Conservation (phyloP, 495 filamentous ascomycete species). For the Neurospora terricola region DNA sequence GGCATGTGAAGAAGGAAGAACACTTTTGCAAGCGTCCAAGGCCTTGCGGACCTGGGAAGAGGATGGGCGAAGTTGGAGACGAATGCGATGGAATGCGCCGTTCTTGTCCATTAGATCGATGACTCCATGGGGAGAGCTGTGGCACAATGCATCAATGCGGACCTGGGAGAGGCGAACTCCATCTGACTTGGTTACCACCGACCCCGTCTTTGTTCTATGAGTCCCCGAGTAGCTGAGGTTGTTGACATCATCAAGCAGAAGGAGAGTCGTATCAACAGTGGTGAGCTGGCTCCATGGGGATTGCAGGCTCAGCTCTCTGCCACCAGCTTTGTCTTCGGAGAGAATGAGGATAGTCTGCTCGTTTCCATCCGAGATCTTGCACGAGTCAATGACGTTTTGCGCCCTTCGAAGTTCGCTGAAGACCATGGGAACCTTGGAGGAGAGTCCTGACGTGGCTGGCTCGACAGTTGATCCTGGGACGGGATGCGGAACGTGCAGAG, state of each 20-base stretch:
- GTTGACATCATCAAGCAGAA: slow-evolving; percentile 26
- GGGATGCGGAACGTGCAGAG: slow-evolving; percentile 40
- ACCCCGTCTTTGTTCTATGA: background rate
- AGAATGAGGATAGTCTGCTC: slow-evolving; percentile 56
- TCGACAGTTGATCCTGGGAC: background rate
- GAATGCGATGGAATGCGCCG: slow-evolving; percentile 51
- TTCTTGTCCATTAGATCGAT: slow-evolving; percentile 56
- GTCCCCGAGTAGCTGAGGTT: slow-evolving; percentile 31
- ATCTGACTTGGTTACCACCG: background rate
- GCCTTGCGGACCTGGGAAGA: slow-evolving; percentile 48
- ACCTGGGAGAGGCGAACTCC: slow-evolving; percentile 16
- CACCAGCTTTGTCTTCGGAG: slow-evolving; percentile 50
- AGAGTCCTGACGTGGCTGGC: slow-evolving; percentile 5
- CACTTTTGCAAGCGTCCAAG: slow-evolving; percentile 51
- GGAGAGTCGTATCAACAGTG: slow-evolving; percentile 41
- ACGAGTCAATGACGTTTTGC: slow-evolving; percentile 63
- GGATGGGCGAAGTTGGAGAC: slow-evolving; percentile 55
- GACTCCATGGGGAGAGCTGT: slow-evolving; percentile 41
- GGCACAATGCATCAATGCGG: slow-evolving; percentile 32
- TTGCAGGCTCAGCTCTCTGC: slow-evolving; percentile 58
- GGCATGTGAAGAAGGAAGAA: slow-evolving; percentile 48
- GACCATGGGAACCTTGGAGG: slow-evolving; percentile 21
- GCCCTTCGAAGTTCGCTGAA: slow-evolving; percentile 36
- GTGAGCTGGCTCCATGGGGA: slow-evolving; percentile 62
- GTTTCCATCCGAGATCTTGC: slow-evolving; percentile 59